A percentile compares a stretch with the other conserved stretches of the same genome.
Conservation (phyloP, 1,284 basidiomycete genomes). For the Leccinum pachyderme region DNA sequence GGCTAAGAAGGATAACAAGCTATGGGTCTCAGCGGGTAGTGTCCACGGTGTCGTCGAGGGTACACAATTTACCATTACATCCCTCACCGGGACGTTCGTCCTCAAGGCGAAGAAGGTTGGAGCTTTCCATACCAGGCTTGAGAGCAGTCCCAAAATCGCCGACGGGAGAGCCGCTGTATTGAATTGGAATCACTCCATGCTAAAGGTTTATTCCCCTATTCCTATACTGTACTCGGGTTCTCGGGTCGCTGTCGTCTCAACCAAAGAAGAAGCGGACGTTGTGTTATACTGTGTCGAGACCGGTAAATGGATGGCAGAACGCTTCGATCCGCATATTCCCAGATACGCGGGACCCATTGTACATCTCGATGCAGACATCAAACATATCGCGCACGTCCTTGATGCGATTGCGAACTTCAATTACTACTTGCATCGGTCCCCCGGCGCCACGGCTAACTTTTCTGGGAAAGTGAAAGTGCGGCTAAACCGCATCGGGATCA, state of each 20-base stretch:
- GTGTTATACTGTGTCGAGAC: neutral
- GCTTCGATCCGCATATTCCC: constrained; percentile 14
- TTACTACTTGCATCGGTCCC: constrained; percentile 18
- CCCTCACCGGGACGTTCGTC: neutral
- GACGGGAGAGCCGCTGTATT: constrained; percentile 14
- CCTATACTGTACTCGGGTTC: neutral
- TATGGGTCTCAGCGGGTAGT: constrained; percentile 23
- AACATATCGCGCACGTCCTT: constrained; percentile 5
- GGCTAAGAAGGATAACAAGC: neutral
- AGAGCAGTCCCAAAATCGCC: constrained; percentile 3
- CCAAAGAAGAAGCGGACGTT: constrained; percentile 9
- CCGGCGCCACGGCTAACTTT: constrained; percentile 6
- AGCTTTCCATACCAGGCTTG: constrained; percentile 16
- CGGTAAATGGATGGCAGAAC: constrained; percentile 17
- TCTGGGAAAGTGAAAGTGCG: constrained; percentile 11
- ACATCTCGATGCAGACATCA: constrained; percentile 3
- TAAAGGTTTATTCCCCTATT: constrained; percentile 13
- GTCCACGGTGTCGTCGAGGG: constrained; percentile 18
- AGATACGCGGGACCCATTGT: constrained; percentile 5
- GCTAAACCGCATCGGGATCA: constrained; percentile 7
- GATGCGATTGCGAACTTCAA: constrained; percentile 22
- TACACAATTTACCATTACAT: constrained; percentile 14
- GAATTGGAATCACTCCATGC: constrained; percentile 13
- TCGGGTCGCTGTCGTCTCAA: constrained; percentile 8
- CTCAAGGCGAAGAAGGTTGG: constrained; percentile 13